These are phyloP conservation scores for Heliophila coronopifolia DNA, from an alignment of 441 rosid genomes.

Conservation along the genomic window DNA sequence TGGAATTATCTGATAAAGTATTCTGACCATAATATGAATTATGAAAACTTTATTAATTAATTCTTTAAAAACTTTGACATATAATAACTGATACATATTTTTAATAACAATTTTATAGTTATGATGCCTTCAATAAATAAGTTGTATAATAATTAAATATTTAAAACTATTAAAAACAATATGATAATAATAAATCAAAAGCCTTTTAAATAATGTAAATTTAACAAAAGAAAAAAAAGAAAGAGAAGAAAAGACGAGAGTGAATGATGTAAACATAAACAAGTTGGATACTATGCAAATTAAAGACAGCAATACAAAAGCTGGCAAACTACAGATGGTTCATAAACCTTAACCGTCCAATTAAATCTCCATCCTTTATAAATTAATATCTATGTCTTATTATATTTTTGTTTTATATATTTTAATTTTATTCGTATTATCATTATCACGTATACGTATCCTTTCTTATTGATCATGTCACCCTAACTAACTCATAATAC, in stretches of 20 bases:
- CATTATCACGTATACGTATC: constrained; percentile 16
- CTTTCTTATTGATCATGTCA: constrained; percentile 24
- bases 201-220: too few species aligned
- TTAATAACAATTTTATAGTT: background rate
- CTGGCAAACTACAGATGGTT: constrained; percentile 29
- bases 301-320: constrained; percentile 21
- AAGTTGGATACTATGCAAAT: constrained; percentile 25
- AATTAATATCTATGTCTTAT: background rate
- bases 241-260: constrained; percentile 12
- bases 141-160: too few species aligned
- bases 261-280: constrained; percentile 24
- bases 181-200: too few species aligned
- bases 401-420: background rate
- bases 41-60: background rate
- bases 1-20: constrained; percentile 8
- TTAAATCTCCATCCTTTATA: constrained; percentile 6
- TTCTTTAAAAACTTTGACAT: background rate
- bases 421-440: constrained; percentile 18
- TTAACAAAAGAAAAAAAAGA: background rate
- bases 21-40: background rate
- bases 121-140: too few species aligned
- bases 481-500: constrained; percentile 22
- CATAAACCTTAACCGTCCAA: constrained; percentile 25
- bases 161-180: too few species aligned
- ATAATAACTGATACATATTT: background rate